Evolutionary conservation across 2,329 filamentous ascomycete genomes (phyloP).

Genomic region (Plectosphaerella sp.): DNA sequence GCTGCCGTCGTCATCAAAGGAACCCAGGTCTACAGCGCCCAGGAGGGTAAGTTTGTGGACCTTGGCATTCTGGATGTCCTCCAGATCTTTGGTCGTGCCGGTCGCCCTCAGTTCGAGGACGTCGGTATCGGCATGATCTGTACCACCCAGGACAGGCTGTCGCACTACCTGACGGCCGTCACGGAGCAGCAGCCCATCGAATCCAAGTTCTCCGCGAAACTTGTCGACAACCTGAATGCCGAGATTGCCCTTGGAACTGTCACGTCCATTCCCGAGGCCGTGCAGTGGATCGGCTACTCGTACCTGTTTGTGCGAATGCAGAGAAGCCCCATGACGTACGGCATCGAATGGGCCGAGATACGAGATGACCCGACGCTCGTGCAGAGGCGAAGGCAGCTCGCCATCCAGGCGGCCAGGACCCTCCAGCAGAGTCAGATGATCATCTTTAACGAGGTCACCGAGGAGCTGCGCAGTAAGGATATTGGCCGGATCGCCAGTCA

Average conservation of each 20-base stretch:
- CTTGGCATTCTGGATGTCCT: constrained; percentile 94
- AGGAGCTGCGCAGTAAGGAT: constrained; percentile 90
- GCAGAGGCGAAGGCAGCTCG: constrained; percentile 76
- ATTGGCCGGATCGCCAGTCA: constrained; percentile 96
- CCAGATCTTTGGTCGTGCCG: constrained; percentile 97
- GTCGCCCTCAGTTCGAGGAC: constrained; percentile 95
- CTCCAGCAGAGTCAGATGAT: constrained; percentile 97
- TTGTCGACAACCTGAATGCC: constrained; percentile 95
- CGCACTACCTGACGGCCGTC: constrained; percentile 87
- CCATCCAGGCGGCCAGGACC: constrained; percentile 82
- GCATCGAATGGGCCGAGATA: constrained; percentile 91
- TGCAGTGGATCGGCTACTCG: constrained; percentile 96
- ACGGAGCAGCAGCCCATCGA: constrained; percentile 97
- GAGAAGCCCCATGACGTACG: constrained; percentile 84
- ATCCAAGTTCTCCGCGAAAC: constrained; percentile 87
- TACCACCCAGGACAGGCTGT: constrained; percentile 88
- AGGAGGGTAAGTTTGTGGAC: constrained; percentile 95
- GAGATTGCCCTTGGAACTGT: constrained; percentile 93
- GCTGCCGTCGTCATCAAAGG: constrained; percentile 98
- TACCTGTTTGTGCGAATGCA: constrained; percentile 97
- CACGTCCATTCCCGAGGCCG: constrained; percentile 87
- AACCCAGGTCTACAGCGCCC: constrained; percentile 92
- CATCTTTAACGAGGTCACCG: constrained; percentile 92
- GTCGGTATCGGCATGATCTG: constrained; percentile 98
- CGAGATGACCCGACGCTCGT: constrained; percentile 84